Evolutionary conservation across 352 stramenopile species (phyloP), one percentile per base, ranked within the genome.

Genomic region (Pythium angustatum): DNA sequence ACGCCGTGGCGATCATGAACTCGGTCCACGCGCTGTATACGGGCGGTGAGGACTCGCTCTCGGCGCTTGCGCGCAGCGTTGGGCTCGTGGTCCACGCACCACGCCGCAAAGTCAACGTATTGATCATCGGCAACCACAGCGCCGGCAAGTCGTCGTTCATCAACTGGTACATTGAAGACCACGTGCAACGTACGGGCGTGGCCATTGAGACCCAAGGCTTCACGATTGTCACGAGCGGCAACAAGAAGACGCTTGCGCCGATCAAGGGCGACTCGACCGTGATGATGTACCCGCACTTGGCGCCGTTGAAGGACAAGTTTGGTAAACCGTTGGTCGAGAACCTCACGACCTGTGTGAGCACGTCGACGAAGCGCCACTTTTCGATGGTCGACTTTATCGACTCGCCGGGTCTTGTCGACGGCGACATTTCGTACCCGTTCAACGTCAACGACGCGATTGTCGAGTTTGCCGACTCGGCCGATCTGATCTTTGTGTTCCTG

Each of bases 111-210:
- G 79, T 87, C 15, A 90, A 79, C 47, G 78, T 91, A 24, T 70
- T 91, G 51, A 70, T 91, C 58, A 79, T 91, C 50, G 82, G 82
- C 50, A 91, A 91, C 72, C 82, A 91, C 70, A 88, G 78, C 54
- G 77, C 82, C 22, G 82, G 82, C 34, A 91, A 91, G 62, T 90
- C 80, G 34, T 85, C 75, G 21, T 88, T 91, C 66, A 84, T 90
- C 54, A 91, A 91, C 59, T 91, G 80, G 79, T 84, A 84, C 55
- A 69, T 81, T 59, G 69, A 73, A 26, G 72, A 83, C 77, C 57
- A 87, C 45, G 73, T 87, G 57, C 75, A 85, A 43, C 76, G 76
- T 50, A 89, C 80, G 55, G 80, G 80, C 38, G 76, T 86, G 40
- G 77, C 81, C 7, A 85, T 90, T 26, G 79, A 91, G 69, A 90